These are phyloP conservation scores for Aspergillus caelatus DNA, from an alignment of 2,329 filamentous ascomycete species.

Conservation along the genomic window DNA sequence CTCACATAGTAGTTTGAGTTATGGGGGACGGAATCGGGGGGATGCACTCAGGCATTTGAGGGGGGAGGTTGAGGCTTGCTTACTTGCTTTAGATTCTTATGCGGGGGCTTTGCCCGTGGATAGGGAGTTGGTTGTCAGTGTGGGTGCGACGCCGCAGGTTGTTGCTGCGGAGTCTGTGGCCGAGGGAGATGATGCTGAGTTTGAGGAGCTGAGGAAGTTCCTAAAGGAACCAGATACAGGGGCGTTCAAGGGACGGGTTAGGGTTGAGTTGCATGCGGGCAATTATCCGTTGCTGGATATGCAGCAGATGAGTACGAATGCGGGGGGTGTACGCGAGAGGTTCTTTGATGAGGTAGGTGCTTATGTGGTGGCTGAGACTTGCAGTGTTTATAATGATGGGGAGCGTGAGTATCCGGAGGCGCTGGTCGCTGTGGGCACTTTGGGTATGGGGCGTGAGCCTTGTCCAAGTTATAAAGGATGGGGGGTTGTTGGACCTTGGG, in stretches of 20 bases:
- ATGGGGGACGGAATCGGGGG: conserved; percentile 57
- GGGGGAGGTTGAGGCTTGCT: conserved; percentile 59
- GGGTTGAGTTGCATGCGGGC: conserved; percentile 73
- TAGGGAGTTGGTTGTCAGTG: conserved; percentile 60
- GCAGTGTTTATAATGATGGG: conserved; percentile 66
- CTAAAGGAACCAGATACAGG: conserved; percentile 15
- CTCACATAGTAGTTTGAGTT: conserved; percentile 73
- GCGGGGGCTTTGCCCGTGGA: conserved; percentile 15
- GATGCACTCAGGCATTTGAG: conserved; percentile 64
- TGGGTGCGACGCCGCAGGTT: conserved; percentile 77
- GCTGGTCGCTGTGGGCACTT: conserved; percentile 67
- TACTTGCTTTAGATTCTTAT: conserved; percentile 31
- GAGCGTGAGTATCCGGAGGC: conserved; percentile 61
- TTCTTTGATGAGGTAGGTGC: conserved; percentile 62
- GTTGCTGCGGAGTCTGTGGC: conserved; percentile 65
- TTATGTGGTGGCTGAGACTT: conserved; percentile 71
- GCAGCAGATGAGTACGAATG: conserved; percentile 76
- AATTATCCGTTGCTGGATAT: conserved; percentile 77
- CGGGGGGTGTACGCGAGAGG: conserved; percentile 41
- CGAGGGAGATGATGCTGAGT: conserved; percentile 36
- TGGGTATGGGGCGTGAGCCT: conserved; percentile 73
- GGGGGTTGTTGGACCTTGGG: conserved; percentile 69
- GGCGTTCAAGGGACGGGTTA: conserved; percentile 28
- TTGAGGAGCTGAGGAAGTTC: conserved; percentile 31
- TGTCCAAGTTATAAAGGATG: conserved; percentile 72